A percentile compares a stretch with the other conserved stretches of the same genome.
Evolutionary conservation across 1,284 basidiomycete species (phyloP).

Genomic region (Sanguinoderma infundibulare): DNA sequence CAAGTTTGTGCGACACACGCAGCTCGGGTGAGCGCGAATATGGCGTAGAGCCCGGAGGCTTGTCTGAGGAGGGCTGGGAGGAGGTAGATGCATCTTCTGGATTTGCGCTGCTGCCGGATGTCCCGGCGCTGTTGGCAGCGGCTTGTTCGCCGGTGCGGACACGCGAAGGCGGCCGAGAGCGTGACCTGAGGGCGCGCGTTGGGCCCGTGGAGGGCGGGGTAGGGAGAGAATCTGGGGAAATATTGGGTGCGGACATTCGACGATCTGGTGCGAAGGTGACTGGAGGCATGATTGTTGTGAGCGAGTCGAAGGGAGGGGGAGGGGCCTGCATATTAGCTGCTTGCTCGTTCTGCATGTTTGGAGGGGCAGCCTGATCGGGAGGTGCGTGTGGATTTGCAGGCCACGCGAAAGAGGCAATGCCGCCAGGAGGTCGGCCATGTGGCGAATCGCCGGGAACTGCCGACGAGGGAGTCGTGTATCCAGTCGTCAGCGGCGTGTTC

Average conservation of each 20-base stretch:
- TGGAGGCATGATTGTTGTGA: constrained; percentile 55
- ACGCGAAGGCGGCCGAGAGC: constrained; percentile 75
- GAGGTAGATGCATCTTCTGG: constrained; percentile 31
- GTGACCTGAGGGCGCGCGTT: constrained; percentile 60
- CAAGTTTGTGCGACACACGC: constrained; percentile 91
- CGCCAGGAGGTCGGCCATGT: constrained; percentile 63
- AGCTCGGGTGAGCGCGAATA: constrained; percentile 95
- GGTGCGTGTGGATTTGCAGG: constrained; percentile 50
- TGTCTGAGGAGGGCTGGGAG: constrained; percentile 26
- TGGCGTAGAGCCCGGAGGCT: constrained; percentile 68
- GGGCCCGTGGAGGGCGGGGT: constrained; percentile 46
- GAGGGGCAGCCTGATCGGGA: constrained; percentile 38
- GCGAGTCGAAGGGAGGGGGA: constrained; percentile 49
- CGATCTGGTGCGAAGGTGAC: constrained; percentile 64
- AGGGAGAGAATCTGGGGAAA: constrained; percentile 47
- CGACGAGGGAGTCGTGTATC: constrained; percentile 55
- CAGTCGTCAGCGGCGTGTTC: constrained; percentile 53
- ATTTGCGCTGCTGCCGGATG: constrained; percentile 36
- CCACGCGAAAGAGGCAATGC: constrained; percentile 75
- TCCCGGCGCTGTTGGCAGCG: constrained; percentile 38
- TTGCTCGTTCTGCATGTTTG: constrained; percentile 45
- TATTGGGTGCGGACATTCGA: constrained; percentile 71
- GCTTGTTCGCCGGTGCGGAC: constrained; percentile 47
- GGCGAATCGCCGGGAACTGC: constrained; percentile 68
- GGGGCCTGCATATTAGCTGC: constrained; percentile 43